A percentile compares a stretch with the other conserved stretches of the same genome.
Evolutionary conservation across 75 land plant species (phyloP).

Genomic region (Chamaecyparis obtusa): DNA sequence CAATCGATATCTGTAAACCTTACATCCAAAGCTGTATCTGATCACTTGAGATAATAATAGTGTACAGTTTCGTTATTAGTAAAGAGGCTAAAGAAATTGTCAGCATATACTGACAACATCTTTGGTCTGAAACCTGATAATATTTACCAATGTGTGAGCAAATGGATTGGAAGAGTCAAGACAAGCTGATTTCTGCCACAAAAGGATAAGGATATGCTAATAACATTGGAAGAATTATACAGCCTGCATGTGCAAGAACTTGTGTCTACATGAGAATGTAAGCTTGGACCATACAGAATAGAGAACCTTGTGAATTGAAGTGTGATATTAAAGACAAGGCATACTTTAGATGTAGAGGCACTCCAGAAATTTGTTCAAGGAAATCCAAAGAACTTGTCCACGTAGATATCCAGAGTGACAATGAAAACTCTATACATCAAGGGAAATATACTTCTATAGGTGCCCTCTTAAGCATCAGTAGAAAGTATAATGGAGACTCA

Average conservation of each 20-base stretch:
- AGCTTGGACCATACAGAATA: neutral
- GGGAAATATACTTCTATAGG: neutral
- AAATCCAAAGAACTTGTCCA: neutral
- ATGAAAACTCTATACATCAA: neutral
- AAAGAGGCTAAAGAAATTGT: neutral
- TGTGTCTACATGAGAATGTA: neutral
- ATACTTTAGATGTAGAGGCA: neutral
- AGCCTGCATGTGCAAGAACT: neutral
- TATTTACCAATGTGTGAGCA: neutral
- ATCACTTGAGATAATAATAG: neutral
- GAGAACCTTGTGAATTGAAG: neutral
- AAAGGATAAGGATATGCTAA: neutral
- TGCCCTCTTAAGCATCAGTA: neutral
- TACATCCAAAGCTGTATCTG: neutral
- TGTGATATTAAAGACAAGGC: neutral
- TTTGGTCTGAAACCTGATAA: neutral
- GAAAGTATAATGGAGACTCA: neutral
- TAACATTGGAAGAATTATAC: neutral
- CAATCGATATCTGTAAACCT: neutral
- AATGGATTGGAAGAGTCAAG: neutral
- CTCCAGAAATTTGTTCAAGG: neutral
- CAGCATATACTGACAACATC: neutral
- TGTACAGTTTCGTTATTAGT: neutral
- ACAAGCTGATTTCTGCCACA: neutral
- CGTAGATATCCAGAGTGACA: neutral